Evolutionary conservation across 805 yeast species (phyloP).

Genomic region (Lipomyces yamanashiensis): DNA sequence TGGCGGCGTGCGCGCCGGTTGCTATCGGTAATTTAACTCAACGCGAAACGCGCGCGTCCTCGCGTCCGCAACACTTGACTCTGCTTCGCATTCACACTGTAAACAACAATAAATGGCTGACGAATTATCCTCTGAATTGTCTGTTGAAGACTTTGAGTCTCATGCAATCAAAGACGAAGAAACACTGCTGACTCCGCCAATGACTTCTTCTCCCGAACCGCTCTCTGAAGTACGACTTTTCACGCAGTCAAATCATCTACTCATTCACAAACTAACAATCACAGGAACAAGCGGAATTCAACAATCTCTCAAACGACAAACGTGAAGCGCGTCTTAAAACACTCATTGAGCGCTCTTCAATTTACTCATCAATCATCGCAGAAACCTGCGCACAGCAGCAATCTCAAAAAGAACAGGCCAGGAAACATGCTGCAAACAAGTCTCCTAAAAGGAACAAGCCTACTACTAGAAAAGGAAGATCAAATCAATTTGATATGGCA

Average conservation of each 20-base stretch:
- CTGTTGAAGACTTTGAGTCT: background rate
- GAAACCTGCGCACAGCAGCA: constrained; percentile 58
- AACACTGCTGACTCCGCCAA: constrained; percentile 23
- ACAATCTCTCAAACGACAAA: constrained; percentile 55
- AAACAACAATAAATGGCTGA: background rate
- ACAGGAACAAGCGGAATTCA: constrained; percentile 39
- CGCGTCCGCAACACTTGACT: too few relatives aligned
- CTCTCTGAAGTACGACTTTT: constrained; percentile 7
- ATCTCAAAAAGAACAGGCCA: constrained; percentile 8
- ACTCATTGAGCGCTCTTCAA: constrained; percentile 83
- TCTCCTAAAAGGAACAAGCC: background rate
- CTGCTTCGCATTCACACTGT: too few relatives aligned
- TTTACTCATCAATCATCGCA: constrained; percentile 84
- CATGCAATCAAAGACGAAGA: background rate
- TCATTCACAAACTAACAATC: background rate
- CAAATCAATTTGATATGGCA: constrained; percentile 1
- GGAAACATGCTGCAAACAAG: background rate
- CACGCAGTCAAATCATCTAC: background rate
- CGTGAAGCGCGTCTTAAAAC: constrained; percentile 71
- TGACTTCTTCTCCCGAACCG: constrained; percentile 33
- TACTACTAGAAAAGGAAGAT: background rate
- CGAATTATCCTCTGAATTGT: background rate
- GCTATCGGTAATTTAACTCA: too few relatives aligned
- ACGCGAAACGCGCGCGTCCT: too few relatives aligned
- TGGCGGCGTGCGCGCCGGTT: too few relatives aligned